A percentile compares a stretch with the other conserved stretches of the same genome.
Conservation (phyloP, 164 flowering plant species). For the Magnolia officinalis region DNA sequence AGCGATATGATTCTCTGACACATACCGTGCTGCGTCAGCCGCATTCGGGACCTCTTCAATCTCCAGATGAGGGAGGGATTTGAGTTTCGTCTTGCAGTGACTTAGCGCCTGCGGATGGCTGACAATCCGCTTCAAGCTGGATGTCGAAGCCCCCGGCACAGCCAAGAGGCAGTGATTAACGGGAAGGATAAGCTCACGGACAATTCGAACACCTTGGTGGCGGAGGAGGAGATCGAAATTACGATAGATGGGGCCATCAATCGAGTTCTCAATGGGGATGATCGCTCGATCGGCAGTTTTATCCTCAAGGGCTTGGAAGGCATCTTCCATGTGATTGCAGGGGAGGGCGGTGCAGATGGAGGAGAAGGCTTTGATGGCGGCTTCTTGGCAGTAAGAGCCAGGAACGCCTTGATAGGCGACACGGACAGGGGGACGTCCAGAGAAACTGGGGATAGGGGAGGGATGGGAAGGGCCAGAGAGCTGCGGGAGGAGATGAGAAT, state of each 20-base stretch:
- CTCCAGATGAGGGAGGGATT: conserved; percentile 10
- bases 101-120: conserved; percentile 34
- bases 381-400: conserved; percentile 35
- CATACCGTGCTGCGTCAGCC: conserved; percentile 20
- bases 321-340: conserved; percentile 29
- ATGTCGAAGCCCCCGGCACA: conserved; percentile 7
- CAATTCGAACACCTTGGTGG: conserved; percentile 17
- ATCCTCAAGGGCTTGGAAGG: conserved; percentile 25
- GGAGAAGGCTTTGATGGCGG: conserved; percentile 27
- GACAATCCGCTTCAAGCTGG: conserved; percentile 17
- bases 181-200: conserved; percentile 22
- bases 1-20: conserved; percentile 17
- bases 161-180: conserved; percentile 31
- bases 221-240: conserved; percentile 28
- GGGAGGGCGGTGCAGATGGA: conserved; percentile 11
- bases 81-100: conserved; percentile 22
- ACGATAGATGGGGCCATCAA: conserved; percentile 25
- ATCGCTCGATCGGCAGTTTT: conserved; percentile 25
- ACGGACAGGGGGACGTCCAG: conserved; percentile 16
- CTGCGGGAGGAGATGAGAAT: conserved; percentile 4
- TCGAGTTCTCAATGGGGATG: conserved; percentile 27
- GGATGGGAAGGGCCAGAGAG: conserved; percentile 9
- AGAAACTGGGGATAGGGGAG: conserved; percentile 2
- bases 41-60: conserved; percentile 25
- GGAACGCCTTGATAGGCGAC: conserved; percentile 29